Evolutionary conservation across 352 stramenopile species (phyloP), one percentile per base, ranked within the genome.

Genomic region (Globisporangium recalcitrans): DNA sequence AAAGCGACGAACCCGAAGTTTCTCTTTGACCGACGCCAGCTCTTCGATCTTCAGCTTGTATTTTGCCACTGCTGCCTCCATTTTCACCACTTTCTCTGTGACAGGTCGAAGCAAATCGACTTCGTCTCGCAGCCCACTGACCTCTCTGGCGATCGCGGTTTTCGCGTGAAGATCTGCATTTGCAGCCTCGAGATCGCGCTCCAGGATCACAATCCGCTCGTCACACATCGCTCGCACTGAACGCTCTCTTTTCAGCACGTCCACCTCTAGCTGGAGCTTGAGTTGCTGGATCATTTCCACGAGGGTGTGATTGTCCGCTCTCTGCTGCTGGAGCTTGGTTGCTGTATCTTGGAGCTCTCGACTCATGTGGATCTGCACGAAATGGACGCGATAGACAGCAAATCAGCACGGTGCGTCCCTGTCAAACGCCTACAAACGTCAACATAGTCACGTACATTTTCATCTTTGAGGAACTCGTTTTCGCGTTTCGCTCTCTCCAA

Each of bases 11-110:
- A 65, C 83, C 65, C 69, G 74, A 32, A 91, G 58, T 34, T 65
- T 78, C 24, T 88, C 78, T 36, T 87, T 87, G 2, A 74, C 67
- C 10, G 65, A 70, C 13, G 69, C 60, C 6, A 93, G 54, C 11
- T 85, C 73, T 36, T 93, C 84, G 24, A 93, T 74, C 42, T 90
- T 90, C 1, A 60, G 65, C 60, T 88, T 86, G 67, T 91, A 93
- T 61, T 87, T 93, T 4, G 67, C 64, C 11, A 90, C 22, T 0
- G 68, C 74, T 0, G 62, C 29, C 60, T 88, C 80, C 34, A 77
- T 64, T 52, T 87, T 90, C 4, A 56, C 53, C 9, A 78, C 62
- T 62, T 77, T 84, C 13, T 79, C 71, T 4, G 75, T 77, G 0
- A 75, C 49, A 4, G 84, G 77, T 21, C 78, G 74, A 40, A 93